Conservation (phyloP, 495 filamentous ascomycete genomes). For the Cenococcum geophilum region DNA sequence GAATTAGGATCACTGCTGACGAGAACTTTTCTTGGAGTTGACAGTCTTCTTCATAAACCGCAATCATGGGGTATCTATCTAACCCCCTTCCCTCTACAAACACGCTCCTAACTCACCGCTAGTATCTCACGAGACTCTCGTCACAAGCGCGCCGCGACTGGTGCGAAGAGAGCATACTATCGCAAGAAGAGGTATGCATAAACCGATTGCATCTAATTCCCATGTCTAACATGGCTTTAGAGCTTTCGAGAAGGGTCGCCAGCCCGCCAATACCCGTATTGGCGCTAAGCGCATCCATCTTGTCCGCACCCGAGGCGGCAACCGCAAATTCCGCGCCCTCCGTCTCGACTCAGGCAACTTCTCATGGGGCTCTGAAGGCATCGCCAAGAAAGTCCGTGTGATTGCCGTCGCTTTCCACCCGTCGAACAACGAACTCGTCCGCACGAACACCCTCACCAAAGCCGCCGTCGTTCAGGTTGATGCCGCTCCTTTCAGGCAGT, state of each 20-base stretch:
- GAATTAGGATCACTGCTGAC: conserved; percentile 10
- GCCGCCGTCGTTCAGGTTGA: conserved; percentile 97
- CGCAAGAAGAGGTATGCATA: conserved; percentile 73
- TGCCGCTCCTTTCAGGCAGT: conserved; percentile 97
- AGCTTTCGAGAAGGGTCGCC: conserved; percentile 99
- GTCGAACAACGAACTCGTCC: conserved; percentile 99
- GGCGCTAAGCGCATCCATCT: conserved; percentile 97
- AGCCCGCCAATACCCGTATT: conserved; percentile 98
- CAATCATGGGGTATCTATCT: conserved; percentile 68
- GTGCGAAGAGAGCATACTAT: conserved; percentile 93
- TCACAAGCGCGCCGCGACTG: conserved; percentile 97
- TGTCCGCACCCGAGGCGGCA: conserved; percentile 97
- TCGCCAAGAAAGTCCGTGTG: conserved; percentile 97
- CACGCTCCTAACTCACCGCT: conserved; percentile 26
- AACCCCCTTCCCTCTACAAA: conserved; percentile 3
- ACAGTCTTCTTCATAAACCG: conserved; percentile 53
- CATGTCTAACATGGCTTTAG: conserved; percentile 45
- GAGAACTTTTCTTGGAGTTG: conserved; percentile 9
- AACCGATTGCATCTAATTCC: conserved; percentile 37
- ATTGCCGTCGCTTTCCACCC: conserved; percentile 97
- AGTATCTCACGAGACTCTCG: conserved; percentile 97
- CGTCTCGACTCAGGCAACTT: conserved; percentile 99
- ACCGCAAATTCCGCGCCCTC: conserved; percentile 98
- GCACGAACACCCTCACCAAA: conserved; percentile 99
- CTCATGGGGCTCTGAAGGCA: conserved; percentile 95